phyloP scores from a whole-genome alignment of 768 basidiomycete species.

The Tricholoma flavovirens region DNA sequence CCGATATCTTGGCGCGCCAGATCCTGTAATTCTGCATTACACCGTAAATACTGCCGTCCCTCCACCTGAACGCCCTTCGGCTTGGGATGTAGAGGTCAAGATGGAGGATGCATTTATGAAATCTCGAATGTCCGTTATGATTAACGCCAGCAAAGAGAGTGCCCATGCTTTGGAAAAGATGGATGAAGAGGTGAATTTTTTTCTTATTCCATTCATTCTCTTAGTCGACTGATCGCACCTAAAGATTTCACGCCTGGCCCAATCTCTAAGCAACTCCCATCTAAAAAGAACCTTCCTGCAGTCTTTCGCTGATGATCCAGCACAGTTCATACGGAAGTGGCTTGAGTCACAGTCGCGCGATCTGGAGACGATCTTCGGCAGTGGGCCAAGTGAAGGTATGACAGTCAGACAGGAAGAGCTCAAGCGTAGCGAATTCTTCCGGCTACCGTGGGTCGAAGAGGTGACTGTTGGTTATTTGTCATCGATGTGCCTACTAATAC shows the following conservation, averaged over 20 bases:
- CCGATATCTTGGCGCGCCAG: conserved; percentile 67
- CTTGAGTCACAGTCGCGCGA: conserved; percentile 89
- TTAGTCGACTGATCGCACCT: neutral
- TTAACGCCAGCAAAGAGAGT: conserved; percentile 67
- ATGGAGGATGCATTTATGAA: conserved; percentile 76
- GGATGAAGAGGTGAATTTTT: conserved; percentile 75
- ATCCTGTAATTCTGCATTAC: conserved; percentile 80
- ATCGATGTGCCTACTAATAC: neutral
- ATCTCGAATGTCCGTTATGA: conserved; percentile 66
- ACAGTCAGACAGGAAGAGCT: conserved; percentile 86
- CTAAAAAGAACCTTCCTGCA: conserved; percentile 83
- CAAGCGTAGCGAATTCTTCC: conserved; percentile 85
- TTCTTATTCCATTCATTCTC: neutral
- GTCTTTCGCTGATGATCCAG: conserved; percentile 74
- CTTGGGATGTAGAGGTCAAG: conserved; percentile 87
- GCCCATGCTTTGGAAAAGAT: conserved; percentile 60
- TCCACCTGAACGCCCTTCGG: conserved; percentile 65
- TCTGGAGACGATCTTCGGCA: conserved; percentile 83
- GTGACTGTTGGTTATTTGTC: conserved; percentile 20
- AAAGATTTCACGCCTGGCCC: conserved; percentile 52
- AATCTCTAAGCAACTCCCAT: conserved; percentile 82
- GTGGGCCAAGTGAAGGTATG: conserved; percentile 73
- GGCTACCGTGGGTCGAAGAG: conserved; percentile 86
- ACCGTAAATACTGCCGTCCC: conserved; percentile 54
- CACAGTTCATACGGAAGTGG: conserved; percentile 84